These are phyloP conservation scores for Candida pseudofarinosa DNA, from an alignment of 805 yeast genomes.

Conservation along the genomic window DNA sequence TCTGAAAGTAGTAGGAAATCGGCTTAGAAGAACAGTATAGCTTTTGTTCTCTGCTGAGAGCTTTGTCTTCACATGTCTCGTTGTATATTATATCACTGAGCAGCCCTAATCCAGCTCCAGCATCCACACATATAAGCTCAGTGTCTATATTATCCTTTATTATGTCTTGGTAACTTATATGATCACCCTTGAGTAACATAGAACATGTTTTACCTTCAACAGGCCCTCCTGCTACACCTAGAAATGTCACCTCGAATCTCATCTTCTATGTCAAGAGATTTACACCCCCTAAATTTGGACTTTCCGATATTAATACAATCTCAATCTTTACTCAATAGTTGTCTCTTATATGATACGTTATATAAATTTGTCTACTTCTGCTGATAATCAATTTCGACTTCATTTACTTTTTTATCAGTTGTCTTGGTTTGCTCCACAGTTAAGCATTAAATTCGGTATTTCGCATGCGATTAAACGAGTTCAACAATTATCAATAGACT, in stretches of 20 bases:
- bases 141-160: constrained; percentile 19
- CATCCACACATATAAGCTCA: constrained; percentile 63
- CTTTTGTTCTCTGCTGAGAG: constrained; percentile 13
- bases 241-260: constrained; percentile 57
- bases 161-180: constrained; percentile 37
- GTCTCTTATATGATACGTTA: too few species aligned
- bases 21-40: constrained; percentile 29
- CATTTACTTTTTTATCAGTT: neutral
- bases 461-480: too few species aligned
- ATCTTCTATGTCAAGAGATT: constrained; percentile 7
- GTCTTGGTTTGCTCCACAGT: neutral
- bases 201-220: constrained; percentile 67
- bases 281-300: neutral
- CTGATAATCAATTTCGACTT: too few species aligned
- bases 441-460: neutral
- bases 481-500: too few species aligned
- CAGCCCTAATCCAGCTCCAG: constrained; percentile 68
- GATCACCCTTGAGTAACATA: constrained; percentile 56
- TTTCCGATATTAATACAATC: too few species aligned
- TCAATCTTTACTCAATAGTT: too few species aligned
- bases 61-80: constrained; percentile 10
- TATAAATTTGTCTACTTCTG: too few species aligned
- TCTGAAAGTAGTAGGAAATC: constrained; percentile 19
- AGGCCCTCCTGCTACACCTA: constrained; percentile 89
- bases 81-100: constrained; percentile 40